Evolutionary conservation across 306 rosid species (phyloP).

Genomic region (Lathyrus oleraceus): DNA sequence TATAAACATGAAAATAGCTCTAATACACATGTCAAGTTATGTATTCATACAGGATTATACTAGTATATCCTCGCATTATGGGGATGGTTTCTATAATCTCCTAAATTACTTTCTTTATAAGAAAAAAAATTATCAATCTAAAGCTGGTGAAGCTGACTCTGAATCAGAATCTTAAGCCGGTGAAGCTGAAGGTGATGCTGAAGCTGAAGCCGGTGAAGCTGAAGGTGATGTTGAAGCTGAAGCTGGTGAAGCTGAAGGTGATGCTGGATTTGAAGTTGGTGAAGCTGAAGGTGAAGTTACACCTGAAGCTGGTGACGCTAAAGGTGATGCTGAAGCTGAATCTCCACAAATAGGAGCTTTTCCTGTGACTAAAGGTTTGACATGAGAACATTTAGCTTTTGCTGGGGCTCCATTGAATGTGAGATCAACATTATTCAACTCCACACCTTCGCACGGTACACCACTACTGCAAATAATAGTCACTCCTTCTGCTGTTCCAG

Average conservation of each 20-base stretch:
- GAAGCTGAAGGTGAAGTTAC: too few relatives aligned
- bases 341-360: slow-evolving; percentile 11
- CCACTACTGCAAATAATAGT: background rate
- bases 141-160: too few relatives aligned
- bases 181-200: too few relatives aligned
- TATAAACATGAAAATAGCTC: background rate
- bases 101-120: too few relatives aligned
- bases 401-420: background rate
- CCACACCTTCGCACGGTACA: slow-evolving; percentile 10
- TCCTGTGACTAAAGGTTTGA: background rate
- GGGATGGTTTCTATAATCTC: background rate
- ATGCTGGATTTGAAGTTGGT: too few relatives aligned
- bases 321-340: too few relatives aligned
- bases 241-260: too few relatives aligned
- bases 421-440: background rate
- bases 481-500: background rate
- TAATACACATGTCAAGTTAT: background rate
- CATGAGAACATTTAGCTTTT: slow-evolving; percentile 2
- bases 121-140: too few relatives aligned
- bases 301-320: too few relatives aligned
- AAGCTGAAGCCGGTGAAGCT: too few relatives aligned
- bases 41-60: background rate
- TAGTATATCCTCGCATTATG: background rate
- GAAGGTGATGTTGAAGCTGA: too few relatives aligned
- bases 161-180: too few relatives aligned